Evolutionary conservation across 116 monocot genomes (phyloP), one percentile per base, ranked within the genome.

Genomic region (Phalaenopsis hybrid): DNA sequence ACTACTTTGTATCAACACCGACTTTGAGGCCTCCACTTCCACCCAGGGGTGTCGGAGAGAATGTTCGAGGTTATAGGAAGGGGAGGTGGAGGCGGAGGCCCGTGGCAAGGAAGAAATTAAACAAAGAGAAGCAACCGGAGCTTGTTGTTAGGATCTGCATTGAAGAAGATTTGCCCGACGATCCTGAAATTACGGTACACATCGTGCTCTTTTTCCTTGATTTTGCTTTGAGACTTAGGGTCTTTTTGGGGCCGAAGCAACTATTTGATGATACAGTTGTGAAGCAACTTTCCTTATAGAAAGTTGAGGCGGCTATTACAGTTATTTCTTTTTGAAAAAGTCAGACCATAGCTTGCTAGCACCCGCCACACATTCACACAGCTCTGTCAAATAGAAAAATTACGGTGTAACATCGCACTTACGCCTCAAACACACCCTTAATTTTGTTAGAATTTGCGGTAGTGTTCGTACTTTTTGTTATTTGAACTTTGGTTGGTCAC

Each of bases 131-230:
- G 81, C 82, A 92, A 85, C 79, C 93, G 45, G 89, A 91, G 82
- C 77, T 77, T 49, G 31, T 50, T 51, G 95, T 92, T 20, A 82
- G 84, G 44, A 91, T 99, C 77, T 83, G 91, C 78, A 86, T 99
- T 72, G 92, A 99, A 21, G 93, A 99, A 48, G 88, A 88, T 69
- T 73, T 95, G 79, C 95, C 99, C 48, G 87, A 94, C 8, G 99
- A 99, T 83, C 86, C 89, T 21, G 92, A 95, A 90, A 81, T 99
- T 28, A 69, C 89, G 85, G 98, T 95, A 85, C 78, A 46, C 23
- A 20, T 33, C 65, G 16, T 1, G 23, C 44, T 16, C 44, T 75
- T 75, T 8, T 10, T 13, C 37, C 12, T 20, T 28, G 5, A 44
- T 75, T 45, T 13, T 2, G 0, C 44, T 45, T 7, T 13, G 10